Percentiles rank a stretch among this genome's conserved stretches.
Evolutionary conservation across 164 flowering plant species (phyloP).

Genomic region (Nelumbo lutea): DNA sequence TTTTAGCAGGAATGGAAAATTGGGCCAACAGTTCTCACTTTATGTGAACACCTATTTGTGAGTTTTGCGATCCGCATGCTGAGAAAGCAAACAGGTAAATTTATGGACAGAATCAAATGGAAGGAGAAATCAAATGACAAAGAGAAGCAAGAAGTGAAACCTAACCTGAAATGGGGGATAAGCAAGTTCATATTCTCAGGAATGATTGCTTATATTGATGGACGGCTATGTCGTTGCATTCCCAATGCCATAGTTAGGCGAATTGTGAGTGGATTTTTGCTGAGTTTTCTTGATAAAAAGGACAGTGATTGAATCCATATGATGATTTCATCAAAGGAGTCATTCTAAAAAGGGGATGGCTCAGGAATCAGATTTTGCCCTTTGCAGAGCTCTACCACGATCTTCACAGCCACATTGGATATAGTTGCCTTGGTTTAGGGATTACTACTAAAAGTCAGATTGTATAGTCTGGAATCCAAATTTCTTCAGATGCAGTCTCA

Average conservation of each 20-base stretch:
- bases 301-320: conserved; percentile 18
- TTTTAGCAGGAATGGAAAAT: conserved; percentile 73
- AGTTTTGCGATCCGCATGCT: conserved; percentile 68
- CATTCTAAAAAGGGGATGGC: neutral
- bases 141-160: conserved; percentile 19
- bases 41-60: conserved; percentile 88
- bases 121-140: conserved; percentile 19
- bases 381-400: neutral
- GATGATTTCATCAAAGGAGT: too few species aligned
- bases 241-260: conserved; percentile 74
- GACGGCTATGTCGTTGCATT: conserved; percentile 81
- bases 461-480: too few species aligned
- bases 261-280: conserved; percentile 84
- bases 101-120: conserved; percentile 29
- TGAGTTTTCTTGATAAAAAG: conserved; percentile 76
- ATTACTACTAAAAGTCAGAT: too few species aligned
- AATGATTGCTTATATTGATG: conserved; percentile 80
- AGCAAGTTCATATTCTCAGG: conserved; percentile 70
- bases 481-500: too few species aligned
- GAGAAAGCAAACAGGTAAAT: conserved; percentile 49
- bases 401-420: too few species aligned
- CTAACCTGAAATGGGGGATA: conserved; percentile 54
- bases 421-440: too few species aligned
- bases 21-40: conserved; percentile 75
- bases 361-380: neutral